Evolutionary conservation across 495 filamentous ascomycete genomes (phyloP), one percentile per base, ranked within the genome.

Genomic region (Ramalina intermedia): DNA sequence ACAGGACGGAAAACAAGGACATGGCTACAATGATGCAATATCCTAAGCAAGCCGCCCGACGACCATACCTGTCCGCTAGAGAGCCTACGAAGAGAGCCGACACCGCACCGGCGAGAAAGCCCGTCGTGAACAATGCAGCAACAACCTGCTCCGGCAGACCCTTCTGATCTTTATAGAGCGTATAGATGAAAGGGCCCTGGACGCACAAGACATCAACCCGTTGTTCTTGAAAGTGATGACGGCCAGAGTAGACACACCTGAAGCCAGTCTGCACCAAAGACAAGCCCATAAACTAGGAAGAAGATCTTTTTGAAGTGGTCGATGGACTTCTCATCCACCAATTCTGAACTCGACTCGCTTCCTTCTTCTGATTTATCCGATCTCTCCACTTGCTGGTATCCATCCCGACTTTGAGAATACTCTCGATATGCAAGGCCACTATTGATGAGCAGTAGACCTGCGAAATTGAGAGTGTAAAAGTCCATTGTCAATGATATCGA

Each of bases 201-300:
- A 41, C 2, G 8, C 8, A 2, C 3, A 18, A 18, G 1, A 0
- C 9, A n/a, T 41, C 11, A 41, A 14, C 21, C 8, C 14, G 8
- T 11, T 6, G 3, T n/a, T 1, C 16, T 18, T 18, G 39, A 18
- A 41, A n/a, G 39, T 13, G 39, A 12, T 1, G 11, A 1, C 8
- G 6, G 2, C 8, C 6, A 33, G 12, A 0, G 3, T 33, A 8
- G 29, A 33, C 39, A 8, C 12, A 41, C 39, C 61, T 78, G 72
- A 38, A 76, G 62, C 71, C 72, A 76, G 55, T 78, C 72, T n/a
- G 73, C 66, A 50, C 64, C 65, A 64, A 68, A 68, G 13, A 68
- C 63, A 7, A 77, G 69, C 26, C 60, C 62, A 47, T 75, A 78
- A 8, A 70, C 71, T 13, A 55, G 37, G 8, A 70, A 54, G 54